These are phyloP conservation scores for Spergularia marina DNA, from an alignment of 148 eudicot genomes.

Conservation along the genomic window DNA sequence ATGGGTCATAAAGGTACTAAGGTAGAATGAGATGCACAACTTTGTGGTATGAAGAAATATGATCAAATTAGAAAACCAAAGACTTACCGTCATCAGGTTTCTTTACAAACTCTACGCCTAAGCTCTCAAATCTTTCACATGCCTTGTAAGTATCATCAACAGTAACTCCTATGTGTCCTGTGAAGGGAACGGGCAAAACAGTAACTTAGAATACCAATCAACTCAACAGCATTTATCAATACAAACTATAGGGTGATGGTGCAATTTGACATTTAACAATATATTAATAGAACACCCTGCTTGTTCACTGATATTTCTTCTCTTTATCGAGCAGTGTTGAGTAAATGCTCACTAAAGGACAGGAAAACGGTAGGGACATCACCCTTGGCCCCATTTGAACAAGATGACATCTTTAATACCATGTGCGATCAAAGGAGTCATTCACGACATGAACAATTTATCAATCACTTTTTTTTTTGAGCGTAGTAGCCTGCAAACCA, in stretches of 20 bases:
- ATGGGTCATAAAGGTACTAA: not conserved
- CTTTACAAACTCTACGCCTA: constrained; percentile 81
- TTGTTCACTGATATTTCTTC: too few relatives aligned
- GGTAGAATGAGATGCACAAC: not conserved
- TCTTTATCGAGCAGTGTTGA: too few relatives aligned
- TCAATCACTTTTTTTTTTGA: too few relatives aligned
- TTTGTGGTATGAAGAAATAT: not conserved
- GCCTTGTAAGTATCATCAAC: constrained; percentile 92
- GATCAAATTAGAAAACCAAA: not conserved
- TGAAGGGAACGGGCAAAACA: constrained; percentile 16
- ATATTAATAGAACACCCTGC: not conserved
- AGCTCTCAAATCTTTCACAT: constrained; percentile 74
- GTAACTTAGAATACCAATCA: constrained; percentile 12
- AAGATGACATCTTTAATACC: not conserved
- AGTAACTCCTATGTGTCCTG: constrained; percentile 95
- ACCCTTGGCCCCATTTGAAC: not conserved
- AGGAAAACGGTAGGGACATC: too few relatives aligned
- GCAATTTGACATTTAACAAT: not conserved
- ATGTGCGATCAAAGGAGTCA: not conserved
- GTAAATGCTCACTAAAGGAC: too few relatives aligned
- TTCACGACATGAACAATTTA: not conserved
- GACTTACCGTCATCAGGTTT: constrained; percentile 81
- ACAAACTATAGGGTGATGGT: not conserved
- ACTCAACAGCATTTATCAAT: not conserved
- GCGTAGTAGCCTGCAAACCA: too few relatives aligned